These are phyloP conservation scores for Citrus medica DNA, from an alignment of 345 rosid species.

Conservation along the genomic window DNA sequence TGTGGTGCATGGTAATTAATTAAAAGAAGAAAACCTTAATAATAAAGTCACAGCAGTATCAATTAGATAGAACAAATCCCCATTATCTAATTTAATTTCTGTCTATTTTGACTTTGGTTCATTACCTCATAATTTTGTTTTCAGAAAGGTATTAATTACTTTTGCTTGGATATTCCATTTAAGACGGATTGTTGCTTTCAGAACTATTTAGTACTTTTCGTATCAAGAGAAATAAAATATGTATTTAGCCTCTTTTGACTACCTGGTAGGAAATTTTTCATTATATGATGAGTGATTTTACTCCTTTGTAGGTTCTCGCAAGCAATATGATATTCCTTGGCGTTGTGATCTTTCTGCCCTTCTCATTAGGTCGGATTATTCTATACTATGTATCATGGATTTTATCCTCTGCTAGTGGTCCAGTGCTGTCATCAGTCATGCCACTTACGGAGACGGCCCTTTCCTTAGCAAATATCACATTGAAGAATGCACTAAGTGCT, in stretches of 20 bases:
- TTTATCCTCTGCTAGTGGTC: slow-evolving; percentile 77
- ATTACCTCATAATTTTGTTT: background rate
- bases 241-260: background rate
- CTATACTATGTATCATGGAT: slow-evolving; percentile 73
- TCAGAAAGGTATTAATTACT: background rate
- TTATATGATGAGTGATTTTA: slow-evolving; percentile 4
- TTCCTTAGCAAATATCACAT: slow-evolving; percentile 64
- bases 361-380: slow-evolving; percentile 79
- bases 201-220: background rate
- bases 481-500: slow-evolving; percentile 68
- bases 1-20: background rate
- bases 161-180: background rate
- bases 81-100: background rate
- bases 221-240: background rate
- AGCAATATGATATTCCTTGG: slow-evolving; percentile 99
- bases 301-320: slow-evolving; percentile 76
- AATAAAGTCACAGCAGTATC: background rate
- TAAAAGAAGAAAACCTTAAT: background rate
- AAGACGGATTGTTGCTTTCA: background rate
- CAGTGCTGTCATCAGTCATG: slow-evolving; percentile 56
- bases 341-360: slow-evolving; percentile 87
- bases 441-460: slow-evolving; percentile 69
- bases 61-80: background rate
- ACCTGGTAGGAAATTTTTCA: background rate
- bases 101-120: background rate